Evolutionary conservation across 306 rosid genomes (phyloP).

Genomic region (Heteromeles arbutifolia): DNA sequence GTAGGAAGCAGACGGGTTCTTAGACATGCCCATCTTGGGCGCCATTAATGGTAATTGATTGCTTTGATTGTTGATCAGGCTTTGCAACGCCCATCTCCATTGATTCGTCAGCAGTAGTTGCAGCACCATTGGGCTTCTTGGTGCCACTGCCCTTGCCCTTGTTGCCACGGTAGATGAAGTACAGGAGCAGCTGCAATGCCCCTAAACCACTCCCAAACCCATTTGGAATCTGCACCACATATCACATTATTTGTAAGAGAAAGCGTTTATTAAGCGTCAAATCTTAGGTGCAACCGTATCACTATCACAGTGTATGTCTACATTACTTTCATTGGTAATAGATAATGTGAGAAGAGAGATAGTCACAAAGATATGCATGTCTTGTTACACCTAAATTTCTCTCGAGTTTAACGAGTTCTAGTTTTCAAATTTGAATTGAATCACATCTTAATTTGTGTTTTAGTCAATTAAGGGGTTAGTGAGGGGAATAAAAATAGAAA

Average conservation of each 20-base stretch:
- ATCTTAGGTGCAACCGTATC: too few relatives aligned
- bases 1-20: neutral
- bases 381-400: neutral
- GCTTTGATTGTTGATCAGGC: conserved; percentile 26
- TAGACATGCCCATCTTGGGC: conserved; percentile 14
- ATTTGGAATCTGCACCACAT: conserved; percentile 53
- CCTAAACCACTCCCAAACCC: conserved; percentile 72
- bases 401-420: neutral
- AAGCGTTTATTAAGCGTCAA: too few relatives aligned
- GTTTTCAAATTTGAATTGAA: neutral
- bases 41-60: conserved; percentile 18
- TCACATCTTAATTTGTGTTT: neutral
- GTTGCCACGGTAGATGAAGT: conserved; percentile 52
- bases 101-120: conserved; percentile 12
- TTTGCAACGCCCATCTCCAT: conserved; percentile 58
- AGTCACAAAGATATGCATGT: too few relatives aligned
- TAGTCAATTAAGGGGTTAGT: neutral
- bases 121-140: conserved; percentile 21
- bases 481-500: neutral
- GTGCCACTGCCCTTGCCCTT: neutral
- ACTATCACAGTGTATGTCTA: too few relatives aligned
- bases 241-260: neutral
- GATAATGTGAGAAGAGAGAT: neutral
- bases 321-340: neutral
- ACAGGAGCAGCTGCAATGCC: conserved; percentile 54